These are phyloP conservation scores for Blastobotrys attinorum DNA, from an alignment of 805 yeast species.

Conservation along the genomic window DNA sequence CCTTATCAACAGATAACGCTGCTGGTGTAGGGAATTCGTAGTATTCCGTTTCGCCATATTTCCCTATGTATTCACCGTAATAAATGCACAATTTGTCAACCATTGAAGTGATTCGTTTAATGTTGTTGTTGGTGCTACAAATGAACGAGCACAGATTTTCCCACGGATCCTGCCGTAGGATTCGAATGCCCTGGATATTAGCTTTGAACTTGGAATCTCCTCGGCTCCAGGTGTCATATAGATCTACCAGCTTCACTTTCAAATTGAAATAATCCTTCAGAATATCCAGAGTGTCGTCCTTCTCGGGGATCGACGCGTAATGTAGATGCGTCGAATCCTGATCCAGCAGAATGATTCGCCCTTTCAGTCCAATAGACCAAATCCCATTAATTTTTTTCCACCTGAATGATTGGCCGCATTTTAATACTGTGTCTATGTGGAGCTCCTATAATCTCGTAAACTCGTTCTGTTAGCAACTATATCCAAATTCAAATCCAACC, in stretches of 20 bases:
- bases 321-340: slow-evolving; percentile 49
- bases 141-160: slow-evolving; percentile 85
- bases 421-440: slow-evolving; percentile 52
- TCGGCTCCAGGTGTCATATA: slow-evolving; percentile 56
- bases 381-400: slow-evolving; percentile 59
- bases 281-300: slow-evolving; percentile 29
- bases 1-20: slow-evolving; percentile 34
- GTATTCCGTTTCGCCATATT: slow-evolving; percentile 46
- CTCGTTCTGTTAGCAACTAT: neutral
- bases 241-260: slow-evolving; percentile 41
- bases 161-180: slow-evolving; percentile 94
- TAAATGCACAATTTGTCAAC: slow-evolving; percentile 67
- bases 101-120: slow-evolving; percentile 88
- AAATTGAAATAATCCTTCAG: slow-evolving; percentile 67
- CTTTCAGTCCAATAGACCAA: slow-evolving; percentile 46
- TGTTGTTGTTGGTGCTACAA: slow-evolving; percentile 93
- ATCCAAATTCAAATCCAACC: neutral
- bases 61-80: slow-evolving; percentile 57
- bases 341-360: slow-evolving; percentile 53
- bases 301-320: slow-evolving; percentile 37
- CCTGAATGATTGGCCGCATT: slow-evolving; percentile 82
- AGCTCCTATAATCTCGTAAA: no score
- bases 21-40: slow-evolving; percentile 70
- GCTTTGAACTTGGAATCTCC: slow-evolving; percentile 44
- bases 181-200: slow-evolving; percentile 62